These are phyloP conservation scores for Nemania serpens DNA, from an alignment of 2,329 filamentous ascomycete genomes.

Conservation along the genomic window DNA sequence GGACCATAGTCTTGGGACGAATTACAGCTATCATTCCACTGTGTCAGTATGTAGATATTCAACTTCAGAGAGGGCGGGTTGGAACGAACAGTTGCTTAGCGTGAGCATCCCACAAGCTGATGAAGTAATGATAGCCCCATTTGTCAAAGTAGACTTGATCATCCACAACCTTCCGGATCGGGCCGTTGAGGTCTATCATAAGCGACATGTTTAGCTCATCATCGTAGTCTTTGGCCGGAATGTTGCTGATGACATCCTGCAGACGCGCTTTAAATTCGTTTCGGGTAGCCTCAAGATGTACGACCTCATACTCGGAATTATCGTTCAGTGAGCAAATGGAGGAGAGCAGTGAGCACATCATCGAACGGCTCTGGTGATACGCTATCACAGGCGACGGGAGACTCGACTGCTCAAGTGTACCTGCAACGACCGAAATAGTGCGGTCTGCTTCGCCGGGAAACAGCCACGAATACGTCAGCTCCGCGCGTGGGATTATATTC, in stretches of 20 bases:
- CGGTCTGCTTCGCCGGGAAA: conserved; percentile 3
- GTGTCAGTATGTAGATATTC: background rate
- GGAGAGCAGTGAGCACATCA: conserved; percentile 55
- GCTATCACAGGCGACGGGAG: conserved; percentile 46
- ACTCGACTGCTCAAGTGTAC: conserved; percentile 28
- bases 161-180: conserved; percentile 55
- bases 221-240: conserved; percentile 42
- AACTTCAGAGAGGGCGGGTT: background rate
- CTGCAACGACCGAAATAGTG: conserved; percentile 14
- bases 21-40: conserved; percentile 50
- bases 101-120: conserved; percentile 61
- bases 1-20: conserved; percentile 66
- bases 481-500: conserved; percentile 41
- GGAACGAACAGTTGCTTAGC: conserved; percentile 51
- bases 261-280: conserved; percentile 32
- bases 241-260: conserved; percentile 37
- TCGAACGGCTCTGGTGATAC: conserved; percentile 58
- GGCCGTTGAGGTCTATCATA: conserved; percentile 56
- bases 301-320: conserved; percentile 44
- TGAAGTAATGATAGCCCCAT: conserved; percentile 65
- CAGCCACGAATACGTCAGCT: conserved; percentile 43
- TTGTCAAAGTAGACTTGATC: conserved; percentile 45
- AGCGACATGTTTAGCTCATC: conserved; percentile 53
- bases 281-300: background rate
- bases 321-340: conserved; percentile 47